Evolutionary conservation across 768 basidiomycete genomes (phyloP).

Genomic region (Amanita molliuscula): DNA sequence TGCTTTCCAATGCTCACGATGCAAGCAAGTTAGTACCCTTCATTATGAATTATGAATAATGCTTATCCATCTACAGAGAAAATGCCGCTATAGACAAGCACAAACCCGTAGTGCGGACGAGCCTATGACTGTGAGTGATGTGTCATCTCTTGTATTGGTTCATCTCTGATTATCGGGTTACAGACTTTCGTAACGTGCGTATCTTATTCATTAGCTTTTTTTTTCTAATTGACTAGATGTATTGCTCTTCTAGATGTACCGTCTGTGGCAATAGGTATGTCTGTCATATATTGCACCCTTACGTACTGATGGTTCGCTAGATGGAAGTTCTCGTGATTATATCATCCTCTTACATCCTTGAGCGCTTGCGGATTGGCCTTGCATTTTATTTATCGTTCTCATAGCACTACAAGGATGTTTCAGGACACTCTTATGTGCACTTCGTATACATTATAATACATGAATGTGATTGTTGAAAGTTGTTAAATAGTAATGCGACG

Average conservation of each 20-base stretch:
- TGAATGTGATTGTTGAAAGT: too few relatives aligned
- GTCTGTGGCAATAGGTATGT: constrained; percentile 37
- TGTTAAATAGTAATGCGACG: too few relatives aligned
- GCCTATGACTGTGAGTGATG: constrained; percentile 80
- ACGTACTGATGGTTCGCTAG: constrained; percentile 9
- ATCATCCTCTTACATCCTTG: too few relatives aligned
- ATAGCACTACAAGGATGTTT: too few relatives aligned
- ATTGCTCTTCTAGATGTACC: constrained; percentile 42
- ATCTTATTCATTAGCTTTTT: background rate
- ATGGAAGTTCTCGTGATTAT: constrained; percentile 29
- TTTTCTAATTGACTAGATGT: background rate
- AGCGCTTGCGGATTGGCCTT: too few relatives aligned
- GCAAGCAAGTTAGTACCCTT: constrained; percentile 61
- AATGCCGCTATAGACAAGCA: constrained; percentile 89
- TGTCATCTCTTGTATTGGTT: background rate
- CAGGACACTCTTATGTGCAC: too few relatives aligned
- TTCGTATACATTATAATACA: too few relatives aligned
- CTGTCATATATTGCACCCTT: background rate
- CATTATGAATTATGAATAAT: background rate
- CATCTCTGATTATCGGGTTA: constrained; percentile 6
- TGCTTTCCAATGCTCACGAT: constrained; percentile 93
- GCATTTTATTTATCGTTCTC: too few relatives aligned
- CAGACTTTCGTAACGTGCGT: constrained; percentile 84
- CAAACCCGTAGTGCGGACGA: constrained; percentile 98
- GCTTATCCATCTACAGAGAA: constrained; percentile 36